Evolutionary conservation across 2,329 filamentous ascomycete genomes (phyloP), one percentile per base, ranked within the genome.

Genomic region (Didymella glomerata): DNA sequence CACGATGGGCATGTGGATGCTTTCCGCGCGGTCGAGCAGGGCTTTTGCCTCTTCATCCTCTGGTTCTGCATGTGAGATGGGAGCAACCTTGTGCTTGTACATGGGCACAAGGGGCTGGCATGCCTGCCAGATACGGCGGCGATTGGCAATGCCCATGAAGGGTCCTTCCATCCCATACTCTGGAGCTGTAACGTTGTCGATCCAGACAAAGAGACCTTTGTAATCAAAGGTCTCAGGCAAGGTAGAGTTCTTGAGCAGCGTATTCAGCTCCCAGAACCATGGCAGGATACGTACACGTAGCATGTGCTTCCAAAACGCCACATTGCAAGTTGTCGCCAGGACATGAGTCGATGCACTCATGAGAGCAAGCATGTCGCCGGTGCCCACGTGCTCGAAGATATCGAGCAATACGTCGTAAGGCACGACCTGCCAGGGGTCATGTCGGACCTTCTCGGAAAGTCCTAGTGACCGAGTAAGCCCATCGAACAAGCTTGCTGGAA

Each of bases 71-170:
- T 44, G 14, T n/a, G 24, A 44, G 14, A 13, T 10, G 27, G 41
- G 41, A 44, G 22, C 13, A 6, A 27, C 14, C 24, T 10, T 25
- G 14, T 44, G 13, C 8, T n/a, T 48, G 27, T 59, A 62, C 14
- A 54, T 10, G 11, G 61, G 46, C 5, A 50, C 56, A 9, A 65
- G 45, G 3, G 48, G 41, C 18, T 59, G 34, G 25, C 54, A 62
- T 6, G 49, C 62, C 2, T 46, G 40, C 72, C 73, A 76, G 11
- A 76, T 75, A 20, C 73, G 68, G 16, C 70, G 60, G 14, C 74
- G 70, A 51, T 76, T 77, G 20, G 74, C 73, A 47, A 76, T 61
- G 9, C 63, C 62, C 65, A 73, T 67, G 9, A 74, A 66, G 3
- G 67, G 63, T 1, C 68, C 69, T 18, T 51, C 54, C 55, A 71